Conservation (phyloP, 495 filamentous ascomycete genomes). For the Penicillium longicatenatum region DNA sequence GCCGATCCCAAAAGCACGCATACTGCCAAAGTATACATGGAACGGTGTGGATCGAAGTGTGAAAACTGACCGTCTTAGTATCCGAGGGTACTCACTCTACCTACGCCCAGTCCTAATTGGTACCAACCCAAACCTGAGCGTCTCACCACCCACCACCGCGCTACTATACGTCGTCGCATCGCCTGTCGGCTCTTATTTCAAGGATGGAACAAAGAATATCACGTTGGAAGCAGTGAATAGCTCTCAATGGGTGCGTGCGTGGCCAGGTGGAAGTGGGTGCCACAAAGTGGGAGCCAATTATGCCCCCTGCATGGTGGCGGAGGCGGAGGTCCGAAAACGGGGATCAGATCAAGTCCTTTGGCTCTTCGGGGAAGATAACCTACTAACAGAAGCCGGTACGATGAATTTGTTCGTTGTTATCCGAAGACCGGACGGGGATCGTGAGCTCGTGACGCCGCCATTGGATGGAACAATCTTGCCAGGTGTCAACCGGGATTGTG, state of each 20-base stretch:
- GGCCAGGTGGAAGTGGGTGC: constrained; percentile 27
- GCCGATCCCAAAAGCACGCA: neutral
- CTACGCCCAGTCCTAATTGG: constrained; percentile 76
- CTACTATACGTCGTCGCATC: constrained; percentile 68
- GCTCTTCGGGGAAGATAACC: constrained; percentile 63
- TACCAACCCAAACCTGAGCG: constrained; percentile 66
- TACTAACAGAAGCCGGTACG: constrained; percentile 81
- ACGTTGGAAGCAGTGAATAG: constrained; percentile 12
- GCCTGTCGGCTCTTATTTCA: constrained; percentile 12
- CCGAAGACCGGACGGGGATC: constrained; percentile 64
- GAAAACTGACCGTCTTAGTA: neutral
- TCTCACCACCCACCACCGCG: constrained; percentile 71
- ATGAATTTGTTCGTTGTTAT: constrained; percentile 80
- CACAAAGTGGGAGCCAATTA: constrained; percentile 35
- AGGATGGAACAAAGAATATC: constrained; percentile 9
- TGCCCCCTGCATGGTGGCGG: constrained; percentile 24
- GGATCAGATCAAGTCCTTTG: constrained; percentile 32
- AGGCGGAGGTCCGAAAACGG: constrained; percentile 12
- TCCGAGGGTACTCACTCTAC: constrained; percentile 51
- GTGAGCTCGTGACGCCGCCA: constrained; percentile 77
- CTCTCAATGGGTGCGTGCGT: constrained; percentile 20
- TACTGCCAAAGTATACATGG: neutral
- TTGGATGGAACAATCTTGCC: constrained; percentile 85
- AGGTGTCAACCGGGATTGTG: constrained; percentile 79
- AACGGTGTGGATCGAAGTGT: neutral